phyloP scores from a whole-genome alignment of 2,329 filamentous ascomycete species.

The Epichloe sp. region DNA sequence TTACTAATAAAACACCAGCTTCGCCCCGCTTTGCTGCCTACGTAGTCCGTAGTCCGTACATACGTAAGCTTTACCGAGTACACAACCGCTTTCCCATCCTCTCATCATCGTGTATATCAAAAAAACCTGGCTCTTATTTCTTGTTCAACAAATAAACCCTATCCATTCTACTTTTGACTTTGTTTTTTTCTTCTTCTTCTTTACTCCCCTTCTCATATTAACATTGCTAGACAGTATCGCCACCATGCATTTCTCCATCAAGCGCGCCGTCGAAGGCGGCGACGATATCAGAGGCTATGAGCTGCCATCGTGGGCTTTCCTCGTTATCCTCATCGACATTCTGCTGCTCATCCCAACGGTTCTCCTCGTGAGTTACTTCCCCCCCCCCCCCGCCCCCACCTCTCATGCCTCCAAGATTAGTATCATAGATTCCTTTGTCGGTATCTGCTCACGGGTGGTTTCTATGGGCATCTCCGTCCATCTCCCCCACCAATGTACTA shows the following conservation, averaged over 20 bases:
- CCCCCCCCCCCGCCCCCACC: no score
- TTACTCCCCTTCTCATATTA: not conserved
- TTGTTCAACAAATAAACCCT: not conserved
- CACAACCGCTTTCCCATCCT: not conserved
- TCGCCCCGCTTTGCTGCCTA: no score
- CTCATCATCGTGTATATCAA: no score
- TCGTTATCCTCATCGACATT: conserved; percentile 26
- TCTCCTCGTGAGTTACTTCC: conserved; percentile 24
- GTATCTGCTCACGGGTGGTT: no score
- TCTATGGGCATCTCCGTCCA: no score
- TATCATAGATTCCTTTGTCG: no score
- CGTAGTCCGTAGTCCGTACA: no score
- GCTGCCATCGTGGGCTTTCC: conserved; percentile 27
- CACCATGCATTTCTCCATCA: conserved; percentile 12
- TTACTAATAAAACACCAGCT: no score
- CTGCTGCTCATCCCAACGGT: conserved; percentile 32
- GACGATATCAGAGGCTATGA: conserved; percentile 14
- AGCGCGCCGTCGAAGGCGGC: conserved; percentile 20
- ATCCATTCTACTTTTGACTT: not conserved
- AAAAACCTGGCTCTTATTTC: not conserved
- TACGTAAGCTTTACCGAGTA: not conserved
- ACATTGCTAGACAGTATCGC: not conserved
- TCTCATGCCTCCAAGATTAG: no score
- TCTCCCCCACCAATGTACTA: not conserved
- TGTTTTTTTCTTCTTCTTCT: not conserved